Evolutionary conservation across 345 rosid genomes (phyloP).

Genomic region (Syzygium oleosum): DNA sequence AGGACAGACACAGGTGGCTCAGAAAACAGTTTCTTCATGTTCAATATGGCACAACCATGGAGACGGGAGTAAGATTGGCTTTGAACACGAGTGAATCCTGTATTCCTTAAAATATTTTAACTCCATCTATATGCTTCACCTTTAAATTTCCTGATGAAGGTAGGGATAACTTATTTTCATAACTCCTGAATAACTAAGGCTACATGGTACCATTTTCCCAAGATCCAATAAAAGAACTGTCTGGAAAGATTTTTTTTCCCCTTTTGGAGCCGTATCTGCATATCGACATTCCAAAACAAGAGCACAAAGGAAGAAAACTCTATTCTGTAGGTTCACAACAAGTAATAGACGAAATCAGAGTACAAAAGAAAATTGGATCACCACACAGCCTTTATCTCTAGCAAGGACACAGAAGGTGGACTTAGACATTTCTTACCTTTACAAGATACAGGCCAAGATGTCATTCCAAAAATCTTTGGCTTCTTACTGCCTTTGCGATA

Average conservation of each 20-base stretch:
- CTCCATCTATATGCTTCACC: not conserved
- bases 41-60: not conserved
- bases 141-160: not conserved
- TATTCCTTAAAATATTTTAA: not conserved
- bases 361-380: not conserved
- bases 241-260: not conserved
- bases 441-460: constrained; percentile 47
- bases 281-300: not conserved
- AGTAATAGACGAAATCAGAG: not conserved
- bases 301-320: not conserved
- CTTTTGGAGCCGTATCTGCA: not conserved
- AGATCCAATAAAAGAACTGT: not conserved
- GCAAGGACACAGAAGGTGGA: not conserved
- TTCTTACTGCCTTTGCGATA: constrained; percentile 44
- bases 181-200: not conserved
- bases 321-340: not conserved
- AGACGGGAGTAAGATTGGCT: not conserved
- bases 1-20: not conserved
- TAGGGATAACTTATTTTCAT: not conserved
- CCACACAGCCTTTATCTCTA: not conserved
- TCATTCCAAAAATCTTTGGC: constrained; percentile 90
- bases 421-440: constrained; percentile 39
- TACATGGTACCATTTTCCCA: not conserved
- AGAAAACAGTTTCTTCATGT: not conserved
- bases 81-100: not conserved